Conservation (phyloP, 192 early-diverging fungal genomes). For the Dissophora ornata region DNA sequence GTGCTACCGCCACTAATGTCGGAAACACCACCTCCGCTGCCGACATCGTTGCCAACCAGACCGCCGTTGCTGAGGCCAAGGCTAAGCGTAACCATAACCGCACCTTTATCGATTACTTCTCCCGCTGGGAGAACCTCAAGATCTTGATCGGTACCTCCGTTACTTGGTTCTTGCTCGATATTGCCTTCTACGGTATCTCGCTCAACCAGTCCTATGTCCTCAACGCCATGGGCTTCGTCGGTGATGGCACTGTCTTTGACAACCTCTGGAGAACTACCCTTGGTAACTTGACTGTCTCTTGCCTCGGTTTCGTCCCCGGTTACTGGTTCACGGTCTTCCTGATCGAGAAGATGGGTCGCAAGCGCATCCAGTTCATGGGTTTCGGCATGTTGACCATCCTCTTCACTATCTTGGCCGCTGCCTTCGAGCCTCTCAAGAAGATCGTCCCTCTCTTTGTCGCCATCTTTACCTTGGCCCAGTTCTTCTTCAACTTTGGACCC, state of each 20-base stretch:
- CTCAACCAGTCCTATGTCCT: conserved; percentile 84
- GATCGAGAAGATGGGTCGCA: conserved; percentile 91
- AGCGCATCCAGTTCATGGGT: conserved; percentile 93
- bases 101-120: conserved; percentile 81
- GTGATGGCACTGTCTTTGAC: conserved; percentile 67
- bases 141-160: conserved; percentile 80
- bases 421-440: conserved; percentile 68
- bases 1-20: conserved; percentile 60
- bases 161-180: conserved; percentile 84
- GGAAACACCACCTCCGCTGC: conserved; percentile 69
- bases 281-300: conserved; percentile 92
- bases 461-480: conserved; percentile 65
- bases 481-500: conserved; percentile 86
- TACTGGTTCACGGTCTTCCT: conserved; percentile 95
- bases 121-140: conserved; percentile 83
- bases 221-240: conserved; percentile 75
- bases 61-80: conserved; percentile 32
- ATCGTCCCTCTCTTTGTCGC: conserved; percentile 68
- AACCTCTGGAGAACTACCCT: conserved; percentile 76
- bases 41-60: conserved; percentile 53
- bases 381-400: conserved; percentile 80
- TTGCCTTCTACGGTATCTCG: conserved; percentile 76
- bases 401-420: conserved; percentile 79
- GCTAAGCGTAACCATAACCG: conserved; percentile 59
- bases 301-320: conserved; percentile 90